Percentiles rank a stretch among this genome's conserved stretches.
These are phyloP conservation scores for Hermanozyma aechmeae DNA, from an alignment of 805 yeast genomes.

Conservation along the genomic window DNA sequence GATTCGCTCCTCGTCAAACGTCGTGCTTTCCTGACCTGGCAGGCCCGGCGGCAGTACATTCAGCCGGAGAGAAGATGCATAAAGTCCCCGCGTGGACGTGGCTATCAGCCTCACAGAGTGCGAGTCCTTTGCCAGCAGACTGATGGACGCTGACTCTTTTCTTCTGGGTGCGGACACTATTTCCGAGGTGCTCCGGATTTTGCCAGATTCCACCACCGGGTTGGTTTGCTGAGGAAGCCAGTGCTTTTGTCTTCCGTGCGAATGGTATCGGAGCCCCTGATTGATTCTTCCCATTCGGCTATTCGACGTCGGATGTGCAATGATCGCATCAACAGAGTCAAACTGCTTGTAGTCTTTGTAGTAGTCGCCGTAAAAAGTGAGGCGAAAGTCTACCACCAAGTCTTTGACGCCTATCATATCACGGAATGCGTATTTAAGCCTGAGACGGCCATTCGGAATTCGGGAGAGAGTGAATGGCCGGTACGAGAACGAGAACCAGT, in stretches of 20 bases:
- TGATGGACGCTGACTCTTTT: too few species aligned
- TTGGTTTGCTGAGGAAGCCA: conserved; percentile 45
- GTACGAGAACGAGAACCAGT: conserved; percentile 78
- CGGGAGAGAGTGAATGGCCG: conserved; percentile 53
- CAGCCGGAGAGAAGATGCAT: conserved; percentile 18
- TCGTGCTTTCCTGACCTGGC: conserved; percentile 3
- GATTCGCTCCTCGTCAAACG: conserved; percentile 6
- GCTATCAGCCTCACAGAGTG: conserved; percentile 20
- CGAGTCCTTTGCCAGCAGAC: too few species aligned
- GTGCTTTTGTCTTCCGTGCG: conserved; percentile 71
- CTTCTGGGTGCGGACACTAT: too few species aligned
- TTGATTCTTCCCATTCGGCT: conserved; percentile 62
- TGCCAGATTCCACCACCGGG: conserved; percentile 1
- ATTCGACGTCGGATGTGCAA: conserved; percentile 59
- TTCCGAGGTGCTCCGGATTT: conserved; percentile 20
- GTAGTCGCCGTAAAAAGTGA: conserved; percentile 57
- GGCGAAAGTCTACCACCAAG: conserved; percentile 66
- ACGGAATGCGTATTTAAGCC: conserved; percentile 51
- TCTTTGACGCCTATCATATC: conserved; percentile 79
- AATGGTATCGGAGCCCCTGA: conserved; percentile 74
- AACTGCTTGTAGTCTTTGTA: conserved; percentile 72
- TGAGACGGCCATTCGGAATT: conserved; percentile 62
- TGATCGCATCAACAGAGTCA: conserved; percentile 66
- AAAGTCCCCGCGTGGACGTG: conserved; percentile 25
- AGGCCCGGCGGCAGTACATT: conserved; percentile 14